Evolutionary conservation across 306 rosid genomes (phyloP), one percentile per base, ranked within the genome.

Genomic region (Trifolium pratense): DNA sequence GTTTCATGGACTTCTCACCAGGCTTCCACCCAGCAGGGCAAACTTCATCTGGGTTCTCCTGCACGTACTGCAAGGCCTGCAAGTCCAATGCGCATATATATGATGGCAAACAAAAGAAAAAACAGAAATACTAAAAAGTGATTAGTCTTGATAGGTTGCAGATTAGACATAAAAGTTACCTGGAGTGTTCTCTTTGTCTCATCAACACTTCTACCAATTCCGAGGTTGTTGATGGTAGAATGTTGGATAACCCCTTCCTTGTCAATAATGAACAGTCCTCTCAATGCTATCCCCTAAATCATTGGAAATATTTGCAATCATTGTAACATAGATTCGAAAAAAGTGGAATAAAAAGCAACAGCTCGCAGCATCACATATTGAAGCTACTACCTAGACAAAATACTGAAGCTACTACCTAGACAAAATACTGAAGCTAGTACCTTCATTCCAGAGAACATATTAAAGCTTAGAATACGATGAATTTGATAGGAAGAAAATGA

Each of bases 11-110:
- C 82, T 94, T 94, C 87, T 94, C 99, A 68, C 99, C 99, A 45
- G 99, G 99, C 85, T 89, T 94, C 99, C 99, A 94, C 74, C 99
- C 99, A 57, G 98, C 98, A 2, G 98, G 98, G 90, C 98, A 94
- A 76, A 91, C 98, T 79, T 94, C 98, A 66, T 94, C 97, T 0
- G 96, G 97, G 84, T 94, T 94, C 66, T 91, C 97, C 89, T 91
- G 99, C 71, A 91, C 97, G 59, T 84, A 94, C 82, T 89, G 97
- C 87, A 94, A 78, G 63, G 99, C 97, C 99, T 94, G 91, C 88
- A 71, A 67, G 39, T 66, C 65, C 72, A 73, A 55, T 23, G 46
- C 25, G 46, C 25, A 67, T 34, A 49, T 34, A 49, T 25, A 66
- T 32, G 60, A 70, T 17, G 10, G 34, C 14, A 60, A 69, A 36